Evolutionary conservation across 192 early-diverging fungal genomes (phyloP), one percentile per base, ranked within the genome.

Genomic region (Podila horticola): DNA sequence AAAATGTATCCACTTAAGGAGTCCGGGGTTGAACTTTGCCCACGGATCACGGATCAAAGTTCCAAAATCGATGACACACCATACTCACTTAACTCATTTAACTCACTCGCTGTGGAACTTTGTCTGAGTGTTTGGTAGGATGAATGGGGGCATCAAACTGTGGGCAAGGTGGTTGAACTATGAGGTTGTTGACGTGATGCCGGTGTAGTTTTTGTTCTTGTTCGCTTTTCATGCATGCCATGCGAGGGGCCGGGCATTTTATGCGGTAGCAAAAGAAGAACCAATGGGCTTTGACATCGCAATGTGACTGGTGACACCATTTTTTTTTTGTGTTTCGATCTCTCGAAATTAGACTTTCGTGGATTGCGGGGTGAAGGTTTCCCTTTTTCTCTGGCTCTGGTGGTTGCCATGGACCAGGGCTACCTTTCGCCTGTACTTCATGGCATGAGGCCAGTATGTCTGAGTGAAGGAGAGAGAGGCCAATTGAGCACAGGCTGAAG

Each of bases 221-320:
- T 12, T 17, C 13, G 11, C 12, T 45, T 17, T 34, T 45, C 15
- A 45, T 45, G 41, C 41, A 45, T 15, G 41, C 41, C 41, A 15
- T 45, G 13, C 41, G 12, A 45, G 15, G 15, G 41, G 13, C 41
- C 15, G 34, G 34, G 34, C 11, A 36, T 45, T 45, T 12, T 0
- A 12, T 41, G 2, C 41, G 12, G 41, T 45, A n/a, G n/a, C n/a
- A n/a, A n/a, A n/a, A n/a, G n/a, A n/a, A n/a, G 52, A 22, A 55
- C 52, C 52, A 55, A 55, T 55, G n/a, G 52, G n/a, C 52, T 55
- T 55, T 26, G 52, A 55, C 52, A 55, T 55, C 52, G 52, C 24
- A n/a, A 2, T 55, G 52, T 55, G 52, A 55, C 52, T 20, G 52
- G 20, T 26, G n/a, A 55, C 52, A n/a, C n/a, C 5, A n/a, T 55